phyloP scores from a whole-genome alignment of 139 green algal species.

The Chlorella vulgaris region DNA sequence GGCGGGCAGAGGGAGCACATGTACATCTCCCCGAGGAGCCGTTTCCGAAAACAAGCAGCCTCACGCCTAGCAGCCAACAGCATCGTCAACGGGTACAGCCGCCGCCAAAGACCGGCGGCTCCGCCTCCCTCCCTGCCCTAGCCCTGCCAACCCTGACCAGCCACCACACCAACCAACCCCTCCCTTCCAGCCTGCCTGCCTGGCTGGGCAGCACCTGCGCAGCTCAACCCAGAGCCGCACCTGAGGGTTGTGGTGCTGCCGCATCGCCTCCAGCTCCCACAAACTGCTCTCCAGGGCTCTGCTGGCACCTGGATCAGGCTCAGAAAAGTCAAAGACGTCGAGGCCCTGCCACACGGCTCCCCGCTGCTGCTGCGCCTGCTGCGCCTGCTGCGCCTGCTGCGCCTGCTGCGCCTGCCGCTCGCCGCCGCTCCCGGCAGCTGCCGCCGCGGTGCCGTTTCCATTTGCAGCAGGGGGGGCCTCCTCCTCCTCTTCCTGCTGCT shows the following conservation, averaged over 20 bases:
- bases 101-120: too few relatives aligned
- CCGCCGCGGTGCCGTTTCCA: neutral
- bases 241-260: slow-evolving; percentile 83
- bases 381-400: neutral
- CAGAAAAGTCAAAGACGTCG: slow-evolving; percentile 65
- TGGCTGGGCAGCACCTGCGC: too few relatives aligned
- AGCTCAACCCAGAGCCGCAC: slow-evolving; percentile 46
- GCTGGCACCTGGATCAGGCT: slow-evolving; percentile 74
- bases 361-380: slow-evolving; percentile 4
- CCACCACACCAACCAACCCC: neutral
- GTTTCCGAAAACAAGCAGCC: too few relatives aligned
- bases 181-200: neutral
- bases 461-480: neutral
- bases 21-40: too few relatives aligned
- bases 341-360: slow-evolving; percentile 36
- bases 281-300: slow-evolving; percentile 89
- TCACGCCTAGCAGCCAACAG: too few relatives aligned
- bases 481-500: too few relatives aligned
- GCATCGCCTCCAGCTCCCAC: slow-evolving; percentile 91
- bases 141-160: too few relatives aligned
- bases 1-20: too few relatives aligned
- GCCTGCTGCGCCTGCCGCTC: neutral
- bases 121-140: too few relatives aligned
- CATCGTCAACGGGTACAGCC: too few relatives aligned
- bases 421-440: neutral